These are phyloP conservation scores for Cercospora citrullina DNA, from an alignment of 2,329 filamentous ascomycete genomes.

Conservation along the genomic window DNA sequence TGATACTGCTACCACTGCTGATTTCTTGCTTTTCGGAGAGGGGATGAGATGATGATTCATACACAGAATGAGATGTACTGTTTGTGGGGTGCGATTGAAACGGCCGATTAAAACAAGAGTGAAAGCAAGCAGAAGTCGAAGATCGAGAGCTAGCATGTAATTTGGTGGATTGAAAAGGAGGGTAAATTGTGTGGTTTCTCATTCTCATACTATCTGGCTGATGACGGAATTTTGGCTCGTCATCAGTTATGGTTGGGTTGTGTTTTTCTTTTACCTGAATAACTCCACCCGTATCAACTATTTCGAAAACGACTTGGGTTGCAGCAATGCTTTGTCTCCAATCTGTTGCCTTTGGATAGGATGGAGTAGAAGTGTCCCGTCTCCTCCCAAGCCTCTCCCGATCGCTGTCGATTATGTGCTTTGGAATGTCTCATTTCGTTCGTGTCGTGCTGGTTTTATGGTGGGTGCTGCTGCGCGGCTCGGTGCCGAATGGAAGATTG, in stretches of 20 bases:
- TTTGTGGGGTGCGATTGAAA: neutral
- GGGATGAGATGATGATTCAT: neutral
- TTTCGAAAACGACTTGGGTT: neutral
- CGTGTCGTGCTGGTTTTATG: neutral
- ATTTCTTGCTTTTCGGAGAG: constrained; percentile 1
- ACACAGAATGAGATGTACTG: constrained; percentile 1
- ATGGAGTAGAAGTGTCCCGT: neutral
- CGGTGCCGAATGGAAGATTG: neutral
- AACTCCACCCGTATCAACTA: neutral
- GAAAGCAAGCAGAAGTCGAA: neutral
- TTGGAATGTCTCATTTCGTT: neutral
- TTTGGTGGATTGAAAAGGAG: neutral
- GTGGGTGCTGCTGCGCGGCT: neutral
- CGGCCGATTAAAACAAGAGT: neutral
- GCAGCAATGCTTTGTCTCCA: neutral
- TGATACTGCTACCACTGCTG: neutral
- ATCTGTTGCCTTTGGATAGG: neutral
- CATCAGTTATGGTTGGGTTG: neutral
- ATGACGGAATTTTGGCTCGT: neutral
- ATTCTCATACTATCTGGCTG: neutral
- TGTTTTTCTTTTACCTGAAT: neutral
- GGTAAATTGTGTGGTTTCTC: neutral
- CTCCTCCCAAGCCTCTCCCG: neutral
- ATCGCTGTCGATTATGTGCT: neutral
- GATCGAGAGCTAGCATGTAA: neutral